Percentiles rank a stretch among this genome's conserved stretches.
Conservation (phyloP, 495 filamentous ascomycete genomes). For the Aspergillus panamensis region DNA sequence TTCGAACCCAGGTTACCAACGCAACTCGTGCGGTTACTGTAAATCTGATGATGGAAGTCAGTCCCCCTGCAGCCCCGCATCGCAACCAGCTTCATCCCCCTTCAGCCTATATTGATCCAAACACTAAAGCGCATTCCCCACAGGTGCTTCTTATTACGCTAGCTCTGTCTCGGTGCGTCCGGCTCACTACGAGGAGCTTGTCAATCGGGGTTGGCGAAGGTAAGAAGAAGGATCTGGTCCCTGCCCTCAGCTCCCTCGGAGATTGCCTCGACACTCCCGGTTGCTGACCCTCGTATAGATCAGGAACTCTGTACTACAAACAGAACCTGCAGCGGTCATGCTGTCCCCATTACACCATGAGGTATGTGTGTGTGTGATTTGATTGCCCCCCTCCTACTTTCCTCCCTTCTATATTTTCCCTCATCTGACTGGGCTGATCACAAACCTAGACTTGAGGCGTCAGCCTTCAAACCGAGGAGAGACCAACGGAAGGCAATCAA, state of each 20-base stretch:
- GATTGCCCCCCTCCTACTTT: slow-evolving; percentile 8
- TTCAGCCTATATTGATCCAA: slow-evolving; percentile 11
- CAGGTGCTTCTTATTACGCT: slow-evolving; percentile 85
- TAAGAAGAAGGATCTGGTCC: slow-evolving; percentile 33
- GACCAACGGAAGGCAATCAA: slow-evolving; percentile 87
- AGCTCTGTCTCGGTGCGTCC: slow-evolving; percentile 63
- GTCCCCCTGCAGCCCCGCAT: slow-evolving; percentile 26
- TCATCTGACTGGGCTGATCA: slow-evolving; percentile 10
- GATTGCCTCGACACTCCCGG: background rate
- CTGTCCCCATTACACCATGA: slow-evolving; percentile 93
- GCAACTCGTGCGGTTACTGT: slow-evolving; percentile 54
- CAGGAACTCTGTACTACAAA: slow-evolving; percentile 83
- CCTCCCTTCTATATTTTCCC: slow-evolving; percentile 5
- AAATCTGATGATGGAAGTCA: slow-evolving; percentile 51
- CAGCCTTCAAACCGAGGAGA: slow-evolving; percentile 64
- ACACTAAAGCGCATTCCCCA: slow-evolving; percentile 20
- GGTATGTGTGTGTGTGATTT: slow-evolving; percentile 45
- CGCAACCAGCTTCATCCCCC: background rate
- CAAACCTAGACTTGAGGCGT: slow-evolving; percentile 59
- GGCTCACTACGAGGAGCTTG: slow-evolving; percentile 71
- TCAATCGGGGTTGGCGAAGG: slow-evolving; percentile 89
- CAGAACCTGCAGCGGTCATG: slow-evolving; percentile 79
- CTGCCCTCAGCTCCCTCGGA: background rate
- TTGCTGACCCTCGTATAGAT: slow-evolving; percentile 42
- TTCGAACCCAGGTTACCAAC: slow-evolving; percentile 43